Conservation (phyloP, 768 basidiomycete genomes). For the Hygrophorus russula region DNA sequence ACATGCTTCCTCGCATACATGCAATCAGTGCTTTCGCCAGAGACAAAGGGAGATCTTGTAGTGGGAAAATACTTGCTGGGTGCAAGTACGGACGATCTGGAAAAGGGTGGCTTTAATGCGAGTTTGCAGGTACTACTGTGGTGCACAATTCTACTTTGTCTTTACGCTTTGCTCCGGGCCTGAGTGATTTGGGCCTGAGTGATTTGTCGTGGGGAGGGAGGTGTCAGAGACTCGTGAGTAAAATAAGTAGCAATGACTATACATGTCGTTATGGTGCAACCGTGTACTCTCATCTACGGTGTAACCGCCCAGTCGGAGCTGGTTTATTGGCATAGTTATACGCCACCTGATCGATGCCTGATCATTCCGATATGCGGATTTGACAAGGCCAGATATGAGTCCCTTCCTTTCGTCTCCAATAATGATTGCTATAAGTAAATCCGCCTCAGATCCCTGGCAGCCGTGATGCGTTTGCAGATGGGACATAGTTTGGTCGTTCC, state of each 20-base stretch:
- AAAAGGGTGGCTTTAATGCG: slow-evolving; percentile 64
- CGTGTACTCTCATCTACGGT: slow-evolving; percentile 23
- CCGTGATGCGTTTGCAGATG: slow-evolving; percentile 80
- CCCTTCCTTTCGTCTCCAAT: slow-evolving; percentile 8
- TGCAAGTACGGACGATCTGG: slow-evolving; percentile 57
- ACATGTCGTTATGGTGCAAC: slow-evolving; percentile 54
- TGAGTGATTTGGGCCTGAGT: too few species aligned
- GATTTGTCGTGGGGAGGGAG: neutral
- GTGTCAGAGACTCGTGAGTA: too few species aligned
- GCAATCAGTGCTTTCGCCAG: slow-evolving; percentile 65
- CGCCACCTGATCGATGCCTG: too few species aligned
- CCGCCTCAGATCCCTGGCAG: slow-evolving; percentile 61
- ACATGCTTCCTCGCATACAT: slow-evolving; percentile 86
- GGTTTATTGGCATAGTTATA: too few species aligned
- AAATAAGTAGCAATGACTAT: slow-evolving; percentile 37
- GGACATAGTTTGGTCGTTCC: slow-evolving; percentile 77
- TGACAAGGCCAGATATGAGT: slow-evolving; percentile 88
- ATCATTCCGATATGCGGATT: slow-evolving; percentile 40
- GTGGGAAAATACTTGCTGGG: slow-evolving; percentile 81
- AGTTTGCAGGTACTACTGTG: slow-evolving; percentile 52
- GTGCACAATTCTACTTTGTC: too few species aligned
- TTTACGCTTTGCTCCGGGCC: too few species aligned
- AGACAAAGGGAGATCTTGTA: slow-evolving; percentile 67
- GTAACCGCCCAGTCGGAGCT: slow-evolving; percentile 37
- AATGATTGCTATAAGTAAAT: slow-evolving; percentile 65